Evolutionary conservation across 2,329 filamentous ascomycete genomes (phyloP).

Genomic region (Fusarium marasasianum): DNA sequence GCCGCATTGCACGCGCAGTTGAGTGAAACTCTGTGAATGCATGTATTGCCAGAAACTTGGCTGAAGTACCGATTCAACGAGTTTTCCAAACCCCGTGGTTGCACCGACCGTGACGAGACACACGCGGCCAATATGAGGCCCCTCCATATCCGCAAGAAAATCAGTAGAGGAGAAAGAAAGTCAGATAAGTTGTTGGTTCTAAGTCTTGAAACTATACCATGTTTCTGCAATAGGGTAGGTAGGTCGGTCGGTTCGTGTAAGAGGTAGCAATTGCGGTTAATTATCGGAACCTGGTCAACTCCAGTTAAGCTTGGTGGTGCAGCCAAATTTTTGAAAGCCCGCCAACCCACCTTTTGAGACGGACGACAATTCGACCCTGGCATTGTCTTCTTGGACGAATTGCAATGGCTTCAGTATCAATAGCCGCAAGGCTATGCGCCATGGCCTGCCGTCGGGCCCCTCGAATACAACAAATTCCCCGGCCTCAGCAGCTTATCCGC

Average conservation of each 20-base stretch:
- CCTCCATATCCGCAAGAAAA: constrained; percentile 6
- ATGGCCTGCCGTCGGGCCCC: constrained; percentile 47
- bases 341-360: constrained; percentile 28
- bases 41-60: constrained; percentile 71
- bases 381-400: constrained; percentile 37
- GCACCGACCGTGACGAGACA: constrained; percentile 94
- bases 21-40: constrained; percentile 68
- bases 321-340: constrained; percentile 48
- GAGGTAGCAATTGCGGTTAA: constrained; percentile 34
- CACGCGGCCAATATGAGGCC: constrained; percentile 41
- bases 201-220: not conserved
- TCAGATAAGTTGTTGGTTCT: not conserved
- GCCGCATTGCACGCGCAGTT: constrained; percentile 84
- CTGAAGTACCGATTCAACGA: constrained; percentile 74
- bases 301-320: constrained; percentile 19
- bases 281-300: constrained; percentile 31
- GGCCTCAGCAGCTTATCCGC: constrained; percentile 38
- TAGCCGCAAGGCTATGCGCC: constrained; percentile 50
- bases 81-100: constrained; percentile 80
- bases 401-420: constrained; percentile 53
- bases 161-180: not conserved
- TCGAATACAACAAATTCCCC: constrained; percentile 36
- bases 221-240: constrained; percentile 10
- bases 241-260: constrained; percentile 13
- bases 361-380: constrained; percentile 36